These are phyloP conservation scores for cucumber (Cucumis sativus) DNA, from an alignment of 306 rosid genomes.

Conservation along the genomic window Cucumber_9930_V3 NC_026658.2:10798501-10799000, in stretches of 20 bases:
- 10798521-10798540: slow-evolving; percentile 40
- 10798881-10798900: no score
- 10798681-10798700: slow-evolving; percentile 48
- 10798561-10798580: background rate
- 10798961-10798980: no score
- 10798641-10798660: slow-evolving; percentile 60
- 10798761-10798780: background rate
- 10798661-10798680: no score
- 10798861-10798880: no score
- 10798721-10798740: slow-evolving; percentile 98
- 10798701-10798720: slow-evolving; percentile 98
- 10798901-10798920: no score
- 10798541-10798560: background rate
- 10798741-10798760: slow-evolving; percentile 12
- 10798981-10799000: no score
- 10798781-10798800: background rate
- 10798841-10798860: no score
- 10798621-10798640: no score
- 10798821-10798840: no score
- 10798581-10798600: slow-evolving; percentile 11
- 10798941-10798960: no score
- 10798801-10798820: no score
- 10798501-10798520: slow-evolving; percentile 98
- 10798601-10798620: slow-evolving; percentile 41
- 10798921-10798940: no score